Conservation (phyloP, 2,329 filamentous ascomycete genomes). For the Cyphellophora europaea region DNA sequence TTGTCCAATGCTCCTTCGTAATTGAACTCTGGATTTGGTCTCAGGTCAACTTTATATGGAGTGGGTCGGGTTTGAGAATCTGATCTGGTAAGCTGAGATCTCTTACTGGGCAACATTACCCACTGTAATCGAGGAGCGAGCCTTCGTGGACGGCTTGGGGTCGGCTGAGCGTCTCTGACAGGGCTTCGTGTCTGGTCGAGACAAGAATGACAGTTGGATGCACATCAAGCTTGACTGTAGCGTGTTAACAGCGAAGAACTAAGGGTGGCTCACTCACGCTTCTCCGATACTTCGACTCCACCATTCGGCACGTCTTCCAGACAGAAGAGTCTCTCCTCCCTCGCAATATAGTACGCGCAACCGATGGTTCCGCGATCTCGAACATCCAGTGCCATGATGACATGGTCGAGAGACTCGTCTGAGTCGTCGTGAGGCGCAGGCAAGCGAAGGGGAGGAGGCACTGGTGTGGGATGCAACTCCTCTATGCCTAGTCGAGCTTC, state of each 20-base stretch:
- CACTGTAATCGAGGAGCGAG: conserved; percentile 24
- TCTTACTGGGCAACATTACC: conserved; percentile 4
- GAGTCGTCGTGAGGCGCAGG: conserved; percentile 30
- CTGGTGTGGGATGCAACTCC: too few relatives aligned
- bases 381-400: conserved; percentile 74
- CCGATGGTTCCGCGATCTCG: conserved; percentile 63
- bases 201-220: conserved; percentile 52
- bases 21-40: conserved; percentile 64
- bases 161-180: conserved; percentile 7
- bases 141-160: conserved; percentile 27
- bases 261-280: conserved; percentile 26
- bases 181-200: conserved; percentile 42
- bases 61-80: conserved; percentile 27
- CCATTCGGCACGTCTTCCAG: conserved; percentile 67
- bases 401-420: conserved; percentile 51
- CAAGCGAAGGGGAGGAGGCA: too few relatives aligned
- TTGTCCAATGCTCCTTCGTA: conserved; percentile 58
- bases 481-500: too few relatives aligned
- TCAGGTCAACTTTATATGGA: conserved; percentile 55
- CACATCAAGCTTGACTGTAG: conserved; percentile 50
- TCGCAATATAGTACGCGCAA: conserved; percentile 71
- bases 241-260: conserved; percentile 17
- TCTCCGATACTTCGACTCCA: conserved; percentile 60
- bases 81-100: conserved; percentile 3
- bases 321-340: conserved; percentile 61